Evolutionary conservation across 345 rosid genomes (phyloP).

Genomic region (Melastoma malabathricum): DNA sequence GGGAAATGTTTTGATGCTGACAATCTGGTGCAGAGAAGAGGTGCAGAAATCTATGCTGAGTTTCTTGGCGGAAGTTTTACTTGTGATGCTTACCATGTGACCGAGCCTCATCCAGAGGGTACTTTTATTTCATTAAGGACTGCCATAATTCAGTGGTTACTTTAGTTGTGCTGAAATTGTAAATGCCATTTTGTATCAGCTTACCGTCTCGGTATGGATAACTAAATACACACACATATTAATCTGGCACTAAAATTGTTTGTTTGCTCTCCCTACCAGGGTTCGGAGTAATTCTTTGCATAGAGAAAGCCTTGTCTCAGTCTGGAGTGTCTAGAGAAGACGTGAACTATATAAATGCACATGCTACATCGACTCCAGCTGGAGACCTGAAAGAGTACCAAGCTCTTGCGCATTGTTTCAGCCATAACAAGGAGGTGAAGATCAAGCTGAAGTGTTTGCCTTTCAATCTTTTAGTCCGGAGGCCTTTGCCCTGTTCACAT

Average conservation of each 20-base stretch:
- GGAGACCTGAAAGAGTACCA: slow-evolving; percentile 39
- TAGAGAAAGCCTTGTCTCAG: slow-evolving; percentile 37
- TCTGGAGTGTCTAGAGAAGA: slow-evolving; percentile 39
- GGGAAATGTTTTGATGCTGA: no score
- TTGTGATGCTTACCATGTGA: slow-evolving; percentile 40
- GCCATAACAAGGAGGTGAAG: slow-evolving; percentile 23
- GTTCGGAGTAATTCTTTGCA: slow-evolving; percentile 32
- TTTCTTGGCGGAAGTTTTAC: slow-evolving; percentile 50
- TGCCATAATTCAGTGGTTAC: no score
- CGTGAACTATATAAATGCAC: slow-evolving; percentile 50
- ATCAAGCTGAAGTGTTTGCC: no score
- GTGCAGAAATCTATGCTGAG: slow-evolving; percentile 44
- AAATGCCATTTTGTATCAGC: no score
- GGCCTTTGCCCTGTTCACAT: no score
- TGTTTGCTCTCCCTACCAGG: slow-evolving; percentile 15
- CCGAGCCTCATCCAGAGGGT: slow-evolving; percentile 45
- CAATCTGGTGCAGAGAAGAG: slow-evolving; percentile 26
- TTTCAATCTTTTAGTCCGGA: no score
- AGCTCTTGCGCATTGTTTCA: slow-evolving; percentile 34
- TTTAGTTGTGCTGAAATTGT: no score
- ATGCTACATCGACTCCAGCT: slow-evolving; percentile 42
- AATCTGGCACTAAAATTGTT: no score
- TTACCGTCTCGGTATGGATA: no score
- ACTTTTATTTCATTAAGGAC: background rate
- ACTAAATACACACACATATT: no score